Percentiles rank a stretch among this genome's conserved stretches.
Conservation (phyloP, 176 grass and related monocot species). For the Zoysia pacifica region DNA sequence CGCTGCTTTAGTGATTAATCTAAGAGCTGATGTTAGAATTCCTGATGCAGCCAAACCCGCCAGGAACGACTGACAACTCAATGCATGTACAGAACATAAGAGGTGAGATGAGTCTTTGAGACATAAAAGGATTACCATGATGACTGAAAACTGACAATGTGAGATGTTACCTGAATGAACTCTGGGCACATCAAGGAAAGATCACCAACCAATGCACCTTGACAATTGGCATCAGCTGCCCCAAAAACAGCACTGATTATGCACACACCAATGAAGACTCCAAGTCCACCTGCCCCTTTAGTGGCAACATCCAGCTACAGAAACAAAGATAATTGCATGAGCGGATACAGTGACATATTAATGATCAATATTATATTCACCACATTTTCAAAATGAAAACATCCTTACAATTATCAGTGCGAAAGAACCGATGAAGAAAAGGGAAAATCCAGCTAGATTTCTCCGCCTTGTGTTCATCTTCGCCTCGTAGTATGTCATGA, state of each 20-base stretch:
- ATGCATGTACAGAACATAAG: constrained; percentile 27
- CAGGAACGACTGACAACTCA: constrained; percentile 58
- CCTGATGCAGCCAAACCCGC: constrained; percentile 69
- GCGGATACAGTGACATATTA: background rate
- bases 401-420: constrained; percentile 62
- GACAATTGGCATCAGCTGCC: constrained; percentile 74
- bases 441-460: constrained; percentile 63
- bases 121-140: constrained; percentile 27
- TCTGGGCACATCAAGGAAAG: constrained; percentile 93
- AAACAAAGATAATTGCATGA: constrained; percentile 16
- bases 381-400: background rate
- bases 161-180: constrained; percentile 73
- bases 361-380: background rate
- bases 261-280: constrained; percentile 77
- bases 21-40: constrained; percentile 65
- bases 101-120: constrained; percentile 19
- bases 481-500: constrained; percentile 68
- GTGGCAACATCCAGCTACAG: constrained; percentile 89
- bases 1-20: constrained; percentile 70
- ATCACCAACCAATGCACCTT: constrained; percentile 93
- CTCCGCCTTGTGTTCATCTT: constrained; percentile 71
- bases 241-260: constrained; percentile 85
- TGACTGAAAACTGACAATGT: background rate
- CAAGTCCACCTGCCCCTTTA: constrained; percentile 77
- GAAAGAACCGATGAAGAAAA: constrained; percentile 72